phyloP scores from a whole-genome alignment of 257 asterid species.

The Craterostigma plantagineum region DNA sequence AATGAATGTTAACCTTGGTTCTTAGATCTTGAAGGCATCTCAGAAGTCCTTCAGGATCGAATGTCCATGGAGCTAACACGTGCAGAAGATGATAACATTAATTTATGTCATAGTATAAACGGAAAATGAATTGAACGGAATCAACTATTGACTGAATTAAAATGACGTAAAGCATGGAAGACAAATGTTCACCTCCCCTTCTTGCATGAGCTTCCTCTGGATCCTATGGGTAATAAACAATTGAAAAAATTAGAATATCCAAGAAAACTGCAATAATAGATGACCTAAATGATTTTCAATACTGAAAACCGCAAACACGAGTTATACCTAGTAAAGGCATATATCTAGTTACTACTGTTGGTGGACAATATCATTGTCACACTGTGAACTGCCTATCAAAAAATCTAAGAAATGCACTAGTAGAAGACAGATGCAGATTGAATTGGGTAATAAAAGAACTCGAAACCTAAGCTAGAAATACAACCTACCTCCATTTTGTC shows the following conservation, averaged over 20 bases:
- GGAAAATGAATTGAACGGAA: conserved; percentile 5
- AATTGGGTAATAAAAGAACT: conserved; percentile 1
- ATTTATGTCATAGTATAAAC: no score
- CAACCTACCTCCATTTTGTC: conserved; percentile 68
- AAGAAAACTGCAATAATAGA: background rate
- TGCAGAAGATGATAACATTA: conserved; percentile 11
- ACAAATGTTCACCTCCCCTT: conserved; percentile 65
- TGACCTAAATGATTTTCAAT: conserved; percentile 4
- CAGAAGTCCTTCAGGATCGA: conserved; percentile 53
- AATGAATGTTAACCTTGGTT: conserved; percentile 32
- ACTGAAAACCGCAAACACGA: background rate
- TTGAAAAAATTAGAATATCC: conserved; percentile 3
- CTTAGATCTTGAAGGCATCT: conserved; percentile 46
- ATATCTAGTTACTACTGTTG: no score
- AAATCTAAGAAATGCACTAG: no score
- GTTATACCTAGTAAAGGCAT: no score
- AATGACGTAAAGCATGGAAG: conserved; percentile 5
- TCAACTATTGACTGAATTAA: conserved; percentile 2
- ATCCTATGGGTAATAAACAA: conserved; percentile 37
- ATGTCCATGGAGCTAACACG: conserved; percentile 87
- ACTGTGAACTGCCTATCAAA: no score
- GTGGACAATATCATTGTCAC: no score
- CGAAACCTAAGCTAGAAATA: conserved; percentile 6
- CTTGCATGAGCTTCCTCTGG: conserved; percentile 93
- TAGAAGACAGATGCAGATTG: background rate